Evolutionary conservation across 371 early-diverging fungal genomes (phyloP), one percentile per base, ranked within the genome.

Genomic region (Mortierella sp.): DNA sequence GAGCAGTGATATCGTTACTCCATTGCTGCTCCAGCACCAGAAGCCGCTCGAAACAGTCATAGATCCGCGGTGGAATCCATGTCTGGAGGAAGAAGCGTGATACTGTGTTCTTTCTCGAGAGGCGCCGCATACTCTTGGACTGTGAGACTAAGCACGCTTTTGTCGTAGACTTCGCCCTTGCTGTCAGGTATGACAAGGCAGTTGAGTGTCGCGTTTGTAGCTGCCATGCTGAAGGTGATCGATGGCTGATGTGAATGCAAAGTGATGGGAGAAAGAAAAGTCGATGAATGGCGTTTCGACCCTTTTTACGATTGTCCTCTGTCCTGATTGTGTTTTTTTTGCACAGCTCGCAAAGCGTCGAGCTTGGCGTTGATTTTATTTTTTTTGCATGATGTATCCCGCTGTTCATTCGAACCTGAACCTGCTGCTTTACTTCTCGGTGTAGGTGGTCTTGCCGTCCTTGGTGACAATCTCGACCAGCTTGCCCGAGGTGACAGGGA

Each of bases 401-500:
- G 28, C 31, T 59, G 5, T 59, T 16, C 34, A 2, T 8, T 31
- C 16, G 34, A 31, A 16, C 61, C 3, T 31, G 34, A 31, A 16
- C 61, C 3, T 9, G 28, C 14, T 34, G 3, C 31, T 73, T 48
- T 81, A 81, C 75, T 85, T 85, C 81, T 85, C 86, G 50, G 76
- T 78, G 79, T 76, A 94, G 9, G 85, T 78, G 50, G 94, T 93
- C 76, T 90, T 78, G 59, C 89, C 89, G 26, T 89, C 80, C 75
- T 89, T 81, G 69, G 93, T 93, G 16, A 89, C 85, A 34, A 92
- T 88, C 70, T 90, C 88, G 6, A 93, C 84, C 16, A 93, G 74
- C 75, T 90, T 92, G 34, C 94, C 94, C 50, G 87, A 91, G n/a
- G 88, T 87, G 70, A 91, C 76, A 9, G 87, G 77, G 48, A 88